These are phyloP conservation scores for Lentinus brumalis DNA, from an alignment of 768 basidiomycete genomes.

Conservation along the genomic window DNA sequence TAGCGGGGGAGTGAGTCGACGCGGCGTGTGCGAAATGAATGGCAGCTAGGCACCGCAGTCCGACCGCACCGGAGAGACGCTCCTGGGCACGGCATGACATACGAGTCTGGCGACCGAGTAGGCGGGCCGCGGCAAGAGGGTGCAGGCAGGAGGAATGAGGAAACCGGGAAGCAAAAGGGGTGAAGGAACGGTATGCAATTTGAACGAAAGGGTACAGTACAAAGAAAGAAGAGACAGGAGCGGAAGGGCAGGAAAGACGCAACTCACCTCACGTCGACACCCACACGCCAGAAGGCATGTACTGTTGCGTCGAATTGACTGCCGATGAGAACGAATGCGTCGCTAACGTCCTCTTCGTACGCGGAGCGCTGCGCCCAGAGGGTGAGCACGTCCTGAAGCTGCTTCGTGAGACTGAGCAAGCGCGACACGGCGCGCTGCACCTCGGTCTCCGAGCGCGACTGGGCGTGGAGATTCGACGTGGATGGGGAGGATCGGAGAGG, in stretches of 20 bases:
- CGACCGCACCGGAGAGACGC: slow-evolving; percentile 18
- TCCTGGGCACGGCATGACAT: slow-evolving; percentile 1
- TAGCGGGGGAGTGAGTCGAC: slow-evolving; percentile 1
- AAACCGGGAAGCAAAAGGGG: neutral
- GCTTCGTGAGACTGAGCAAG: slow-evolving; percentile 81
- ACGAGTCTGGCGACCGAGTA: slow-evolving; percentile 9
- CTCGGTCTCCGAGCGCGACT: slow-evolving; percentile 34
- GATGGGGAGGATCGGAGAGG: slow-evolving; percentile 3
- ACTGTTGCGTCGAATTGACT: slow-evolving; percentile 86
- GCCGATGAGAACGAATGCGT: slow-evolving; percentile 87
- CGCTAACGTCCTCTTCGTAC: slow-evolving; percentile 74
- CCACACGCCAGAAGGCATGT: slow-evolving; percentile 69
- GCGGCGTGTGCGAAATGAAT: slow-evolving; percentile 8
- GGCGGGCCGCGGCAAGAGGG: slow-evolving; percentile 2
- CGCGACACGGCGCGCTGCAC: slow-evolving; percentile 62
- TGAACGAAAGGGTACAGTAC: neutral
- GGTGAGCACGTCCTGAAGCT: slow-evolving; percentile 70
- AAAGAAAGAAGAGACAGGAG: neutral
- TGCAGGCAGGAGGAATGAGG: neutral
- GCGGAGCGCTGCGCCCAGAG: slow-evolving; percentile 67
- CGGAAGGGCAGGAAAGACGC: neutral
- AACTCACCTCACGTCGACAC: slow-evolving; percentile 77
- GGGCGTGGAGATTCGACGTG: neutral
- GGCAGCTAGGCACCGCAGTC: slow-evolving; percentile 6
- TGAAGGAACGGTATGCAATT: neutral